Evolutionary conservation across 805 yeast species (phyloP), one percentile per base, ranked within the genome.

Genomic region (Kazachstania psychrophila): DNA sequence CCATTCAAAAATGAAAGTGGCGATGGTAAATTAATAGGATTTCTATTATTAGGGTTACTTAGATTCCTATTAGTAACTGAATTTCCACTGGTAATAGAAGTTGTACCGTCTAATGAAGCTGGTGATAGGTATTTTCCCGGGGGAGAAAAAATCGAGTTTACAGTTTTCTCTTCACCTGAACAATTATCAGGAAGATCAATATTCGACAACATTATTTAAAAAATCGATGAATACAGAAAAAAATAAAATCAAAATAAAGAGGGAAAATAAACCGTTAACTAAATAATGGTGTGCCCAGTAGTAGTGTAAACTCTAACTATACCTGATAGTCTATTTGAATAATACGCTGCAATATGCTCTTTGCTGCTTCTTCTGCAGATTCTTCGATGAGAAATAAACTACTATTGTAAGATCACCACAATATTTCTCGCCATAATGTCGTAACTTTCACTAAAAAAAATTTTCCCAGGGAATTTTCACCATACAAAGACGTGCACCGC

Each of bases 81-180:
- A 19, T 27, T 34, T 23, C 34, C 37, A 18, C 34, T 37, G 8
- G 43, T 28, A 28, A 44, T 42, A 7, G 48, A 44, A 5, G 49
- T 37, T 17, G 39, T 40, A 34, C 43, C 44, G 17, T 40, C 48
- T 34, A 47, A 34, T 5, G 54, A 49, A 10, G 46, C 42, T 13
- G 52, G 52, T 19, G 54, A 47, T 14, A 50, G 20, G 34, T 40
- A 46, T 33, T 37, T 45, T 14, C 38, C 43, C 15, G 40, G 36
- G 20, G 49, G 41, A 22, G 48, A 39, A 23, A 44, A 33, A 19
- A 41, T 23, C 4, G 42, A 36, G 9, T 25, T 22, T 20, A 41
- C 32, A 4, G 37, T 43, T 13, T 31, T 39, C 11, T 27, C 41
- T 22, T 39, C 31, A 17, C 17, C 15, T 11, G 40, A 23, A 6